Evolutionary conservation across 768 basidiomycete species (phyloP).

Genomic region (Boletus pseudopeckii): DNA sequence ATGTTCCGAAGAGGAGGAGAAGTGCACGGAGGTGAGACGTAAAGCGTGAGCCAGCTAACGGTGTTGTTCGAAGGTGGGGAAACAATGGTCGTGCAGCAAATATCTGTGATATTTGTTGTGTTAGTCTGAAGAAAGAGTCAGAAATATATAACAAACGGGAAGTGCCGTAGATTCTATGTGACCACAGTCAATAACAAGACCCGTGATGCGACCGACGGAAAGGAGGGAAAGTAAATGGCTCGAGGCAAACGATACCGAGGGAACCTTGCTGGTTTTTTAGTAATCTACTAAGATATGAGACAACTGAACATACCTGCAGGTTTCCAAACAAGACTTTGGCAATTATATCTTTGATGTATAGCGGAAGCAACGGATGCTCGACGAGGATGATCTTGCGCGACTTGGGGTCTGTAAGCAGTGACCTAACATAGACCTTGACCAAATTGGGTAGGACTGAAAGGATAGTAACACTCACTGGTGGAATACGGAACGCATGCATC

Average conservation of each 20-base stretch:
- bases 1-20: conserved; percentile 78
- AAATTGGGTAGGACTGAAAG: conserved; percentile 9
- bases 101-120: conserved; percentile 55
- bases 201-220: conserved; percentile 85
- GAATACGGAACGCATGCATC: conserved; percentile 72
- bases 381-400: conserved; percentile 91
- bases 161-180: conserved; percentile 86
- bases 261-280: conserved; percentile 54
- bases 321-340: conserved; percentile 88
- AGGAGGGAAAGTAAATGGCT: conserved; percentile 83
- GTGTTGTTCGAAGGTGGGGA: conserved; percentile 78
- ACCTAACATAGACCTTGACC: conserved; percentile 45
- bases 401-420: conserved; percentile 91
- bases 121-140: not conserved
- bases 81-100: conserved; percentile 86
- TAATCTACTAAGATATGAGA: not conserved
- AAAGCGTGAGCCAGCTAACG: conserved; percentile 80
- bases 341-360: conserved; percentile 84
- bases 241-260: conserved; percentile 90
- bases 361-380: conserved; percentile 84
- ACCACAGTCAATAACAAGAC: conserved; percentile 90
- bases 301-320: conserved; percentile 54
- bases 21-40: conserved; percentile 78
- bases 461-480: conserved; percentile 58
- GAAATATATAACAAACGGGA: conserved; percentile 55